phyloP scores from a whole-genome alignment of 768 basidiomycete species.

The Tricholoma sp. region DNA sequence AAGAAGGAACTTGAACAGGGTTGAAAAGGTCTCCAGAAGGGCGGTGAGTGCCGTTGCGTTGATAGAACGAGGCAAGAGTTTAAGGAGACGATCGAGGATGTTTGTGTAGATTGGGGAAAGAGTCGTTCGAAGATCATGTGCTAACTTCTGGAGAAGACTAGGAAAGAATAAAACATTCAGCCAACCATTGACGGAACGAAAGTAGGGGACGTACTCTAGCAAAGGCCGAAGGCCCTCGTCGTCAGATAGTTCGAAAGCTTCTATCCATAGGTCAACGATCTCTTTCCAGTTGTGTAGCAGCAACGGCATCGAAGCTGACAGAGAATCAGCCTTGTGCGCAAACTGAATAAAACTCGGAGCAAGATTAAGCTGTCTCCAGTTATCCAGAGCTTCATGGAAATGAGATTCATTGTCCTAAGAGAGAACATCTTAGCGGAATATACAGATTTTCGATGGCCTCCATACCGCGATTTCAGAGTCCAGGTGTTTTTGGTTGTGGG shows the following conservation, averaged over 20 bases:
- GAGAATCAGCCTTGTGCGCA: slow-evolving; percentile 49
- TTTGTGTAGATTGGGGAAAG: slow-evolving; percentile 56
- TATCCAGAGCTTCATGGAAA: slow-evolving; percentile 66
- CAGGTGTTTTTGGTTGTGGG: slow-evolving; percentile 48
- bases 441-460: slow-evolving; percentile 3
- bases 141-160: slow-evolving; percentile 74
- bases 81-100: slow-evolving; percentile 51
- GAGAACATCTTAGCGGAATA: neutral
- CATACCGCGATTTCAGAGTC: slow-evolving; percentile 57
- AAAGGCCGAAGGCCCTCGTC: slow-evolving; percentile 69
- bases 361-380: slow-evolving; percentile 79
- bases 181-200: too few species aligned
- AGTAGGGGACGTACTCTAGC: slow-evolving; percentile 63
- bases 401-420: slow-evolving; percentile 71
- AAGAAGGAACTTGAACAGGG: slow-evolving; percentile 72
- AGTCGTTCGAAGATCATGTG: slow-evolving; percentile 77
- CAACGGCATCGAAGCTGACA: slow-evolving; percentile 74
- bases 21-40: slow-evolving; percentile 63
- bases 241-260: slow-evolving; percentile 51
- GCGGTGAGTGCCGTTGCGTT: slow-evolving; percentile 54
- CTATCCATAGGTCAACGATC: slow-evolving; percentile 60
- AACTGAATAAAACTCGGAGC: slow-evolving; percentile 71
- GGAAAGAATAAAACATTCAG: neutral
- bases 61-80: slow-evolving; percentile 53
- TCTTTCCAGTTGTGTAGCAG: slow-evolving; percentile 77